These are phyloP conservation scores for Apiospora aurea DNA, from an alignment of 2,329 filamentous ascomycete species.

Conservation along the genomic window DNA sequence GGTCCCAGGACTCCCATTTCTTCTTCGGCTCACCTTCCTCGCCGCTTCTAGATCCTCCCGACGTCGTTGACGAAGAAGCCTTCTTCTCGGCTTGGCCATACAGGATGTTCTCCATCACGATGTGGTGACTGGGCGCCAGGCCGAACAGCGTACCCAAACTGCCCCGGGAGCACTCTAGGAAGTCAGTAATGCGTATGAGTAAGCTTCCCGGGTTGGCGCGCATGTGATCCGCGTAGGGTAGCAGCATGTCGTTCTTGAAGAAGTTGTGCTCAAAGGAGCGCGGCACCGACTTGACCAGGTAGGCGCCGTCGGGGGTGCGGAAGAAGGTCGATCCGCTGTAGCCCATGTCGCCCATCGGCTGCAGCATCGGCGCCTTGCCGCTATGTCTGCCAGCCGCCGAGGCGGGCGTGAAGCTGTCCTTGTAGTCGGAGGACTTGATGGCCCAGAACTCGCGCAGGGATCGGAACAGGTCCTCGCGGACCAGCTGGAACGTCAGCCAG, in stretches of 20 bases:
- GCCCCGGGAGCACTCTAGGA: conserved; percentile 62
- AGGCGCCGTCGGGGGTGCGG: conserved; percentile 69
- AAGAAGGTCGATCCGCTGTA: conserved; percentile 82
- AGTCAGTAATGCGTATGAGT: conserved; percentile 75
- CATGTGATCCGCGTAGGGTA: conserved; percentile 58
- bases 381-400: conserved; percentile 36
- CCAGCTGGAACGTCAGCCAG: conserved; percentile 40
- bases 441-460: conserved; percentile 51
- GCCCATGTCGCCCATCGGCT: conserved; percentile 72
- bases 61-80: neutral
- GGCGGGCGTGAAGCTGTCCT: conserved; percentile 54
- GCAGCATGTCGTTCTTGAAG: conserved; percentile 30
- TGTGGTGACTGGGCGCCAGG: conserved; percentile 72
- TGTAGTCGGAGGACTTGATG: conserved; percentile 61
- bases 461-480: conserved; percentile 53
- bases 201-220: conserved; percentile 63
- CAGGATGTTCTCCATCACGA: conserved; percentile 80
- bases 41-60: conserved; percentile 33
- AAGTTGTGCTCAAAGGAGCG: conserved; percentile 68
- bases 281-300: conserved; percentile 75
- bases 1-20: conserved; percentile 75
- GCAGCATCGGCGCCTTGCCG: conserved; percentile 57
- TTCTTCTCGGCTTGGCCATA: conserved; percentile 58
- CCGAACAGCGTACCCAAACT: conserved; percentile 68
- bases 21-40: conserved; percentile 43